phyloP scores from a whole-genome alignment of 441 rosid species.

The Pelargonium fulgidum region DNA sequence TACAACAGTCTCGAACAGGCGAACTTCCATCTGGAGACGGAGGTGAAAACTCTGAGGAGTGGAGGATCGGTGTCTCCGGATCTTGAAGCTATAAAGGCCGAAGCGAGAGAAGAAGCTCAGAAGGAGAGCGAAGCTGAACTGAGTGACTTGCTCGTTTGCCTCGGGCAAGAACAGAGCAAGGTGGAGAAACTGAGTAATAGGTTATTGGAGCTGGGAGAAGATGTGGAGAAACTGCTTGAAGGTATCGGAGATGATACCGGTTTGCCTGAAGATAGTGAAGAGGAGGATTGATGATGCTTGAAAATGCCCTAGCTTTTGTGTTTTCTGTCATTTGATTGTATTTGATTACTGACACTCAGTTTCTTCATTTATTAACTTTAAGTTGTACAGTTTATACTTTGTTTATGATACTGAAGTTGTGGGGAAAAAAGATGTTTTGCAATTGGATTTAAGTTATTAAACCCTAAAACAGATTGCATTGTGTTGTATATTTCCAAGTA shows the following conservation, averaged over 20 bases:
- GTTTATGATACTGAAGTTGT: neutral
- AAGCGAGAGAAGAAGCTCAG: constrained; percentile 89
- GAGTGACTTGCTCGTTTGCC: constrained; percentile 89
- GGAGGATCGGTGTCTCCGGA: constrained; percentile 47
- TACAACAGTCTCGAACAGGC: constrained; percentile 81
- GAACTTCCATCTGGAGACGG: constrained; percentile 70
- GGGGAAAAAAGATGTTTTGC: neutral
- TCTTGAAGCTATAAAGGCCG: constrained; percentile 60
- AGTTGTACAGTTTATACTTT: constrained; percentile 31
- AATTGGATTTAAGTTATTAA: constrained; percentile 17
- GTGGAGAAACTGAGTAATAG: constrained; percentile 72
- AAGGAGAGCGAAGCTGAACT: constrained; percentile 92
- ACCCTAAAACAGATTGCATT: neutral
- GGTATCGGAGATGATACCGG: constrained; percentile 80
- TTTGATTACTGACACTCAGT: constrained; percentile 4
- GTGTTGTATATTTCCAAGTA: too few species aligned
- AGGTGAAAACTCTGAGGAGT: constrained; percentile 59
- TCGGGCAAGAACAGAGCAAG: constrained; percentile 93
- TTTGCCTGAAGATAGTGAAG: constrained; percentile 60
- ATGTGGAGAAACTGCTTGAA: constrained; percentile 75
- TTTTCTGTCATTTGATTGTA: constrained; percentile 6
- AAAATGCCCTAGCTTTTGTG: neutral
- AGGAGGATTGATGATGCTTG: constrained; percentile 39
- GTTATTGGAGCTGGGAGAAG: constrained; percentile 73
- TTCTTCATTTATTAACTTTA: constrained; percentile 30